These are phyloP conservation scores for Cryptococcus depauperatus DNA, from an alignment of 1,284 basidiomycete species.

Conservation along the genomic window DNA sequence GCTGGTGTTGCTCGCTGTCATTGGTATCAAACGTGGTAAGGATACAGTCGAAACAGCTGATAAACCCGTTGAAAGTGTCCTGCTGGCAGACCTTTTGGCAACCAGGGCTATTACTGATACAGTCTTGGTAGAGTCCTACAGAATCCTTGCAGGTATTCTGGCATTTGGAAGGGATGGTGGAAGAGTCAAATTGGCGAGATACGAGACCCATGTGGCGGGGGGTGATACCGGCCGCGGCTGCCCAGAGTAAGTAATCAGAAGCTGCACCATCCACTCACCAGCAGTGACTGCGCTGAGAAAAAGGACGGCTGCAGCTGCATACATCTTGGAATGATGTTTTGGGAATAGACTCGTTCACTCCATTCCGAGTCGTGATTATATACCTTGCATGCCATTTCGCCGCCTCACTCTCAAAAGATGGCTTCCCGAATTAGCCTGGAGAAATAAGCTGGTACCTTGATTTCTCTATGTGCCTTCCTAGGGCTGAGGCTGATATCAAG, in stretches of 20 bases:
- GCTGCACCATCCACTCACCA: slow-evolving; percentile 8
- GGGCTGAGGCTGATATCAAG: too few relatives aligned
- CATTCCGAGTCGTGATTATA: too few relatives aligned
- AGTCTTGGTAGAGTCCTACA: slow-evolving; percentile 37
- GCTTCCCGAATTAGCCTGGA: too few relatives aligned
- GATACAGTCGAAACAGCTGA: slow-evolving; percentile 22
- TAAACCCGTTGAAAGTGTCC: slow-evolving; percentile 19
- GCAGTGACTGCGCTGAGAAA: slow-evolving; percentile 16
- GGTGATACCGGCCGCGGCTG: slow-evolving; percentile 10
- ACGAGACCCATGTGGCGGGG: slow-evolving; percentile 13
- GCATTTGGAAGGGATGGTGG: slow-evolving; percentile 22
- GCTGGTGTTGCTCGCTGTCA: slow-evolving; percentile 8
- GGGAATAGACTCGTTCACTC: too few relatives aligned
- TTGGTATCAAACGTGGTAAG: slow-evolving; percentile 18
- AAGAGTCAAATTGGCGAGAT: slow-evolving; percentile 19
- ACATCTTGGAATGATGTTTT: too few relatives aligned
- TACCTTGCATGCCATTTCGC: too few relatives aligned
- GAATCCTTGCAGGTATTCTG: slow-evolving; percentile 14
- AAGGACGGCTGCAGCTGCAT: slow-evolving; percentile 6
- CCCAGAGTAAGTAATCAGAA: neutral
- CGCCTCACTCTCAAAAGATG: too few relatives aligned
- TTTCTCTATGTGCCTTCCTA: too few relatives aligned
- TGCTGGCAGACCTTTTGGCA: slow-evolving; percentile 27
- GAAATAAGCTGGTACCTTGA: too few relatives aligned
- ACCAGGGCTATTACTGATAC: slow-evolving; percentile 22